Conservation (phyloP, 2,329 filamentous ascomycete genomes). For the Phoma herbarum region DNA sequence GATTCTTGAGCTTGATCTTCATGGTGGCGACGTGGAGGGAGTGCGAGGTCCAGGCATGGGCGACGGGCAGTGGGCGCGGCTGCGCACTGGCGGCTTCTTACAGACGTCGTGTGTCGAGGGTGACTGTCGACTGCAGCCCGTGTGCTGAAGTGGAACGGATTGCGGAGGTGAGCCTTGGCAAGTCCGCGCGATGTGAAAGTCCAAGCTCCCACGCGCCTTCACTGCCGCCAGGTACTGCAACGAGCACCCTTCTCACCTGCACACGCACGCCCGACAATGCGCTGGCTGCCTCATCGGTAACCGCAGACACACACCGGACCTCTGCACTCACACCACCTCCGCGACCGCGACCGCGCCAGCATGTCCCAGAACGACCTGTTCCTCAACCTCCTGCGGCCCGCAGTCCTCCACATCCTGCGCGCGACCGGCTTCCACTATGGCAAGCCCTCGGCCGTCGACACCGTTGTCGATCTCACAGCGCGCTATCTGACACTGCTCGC, state of each 20-base stretch:
- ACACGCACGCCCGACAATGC: conserved; percentile 32
- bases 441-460: conserved; percentile 82
- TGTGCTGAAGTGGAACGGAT: conserved; percentile 2
- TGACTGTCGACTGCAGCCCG: conserved; percentile 3
- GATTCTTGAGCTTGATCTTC: conserved; percentile 48
- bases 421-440: conserved; percentile 89
- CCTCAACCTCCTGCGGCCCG: conserved; percentile 84
- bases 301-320: conserved; percentile 29
- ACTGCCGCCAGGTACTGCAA: conserved; percentile 16
- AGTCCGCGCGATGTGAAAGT: conserved; percentile 25
- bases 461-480: conserved; percentile 84
- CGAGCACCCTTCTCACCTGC: conserved; percentile 7
- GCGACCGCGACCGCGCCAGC: conserved; percentile 27
- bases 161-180: conserved; percentile 30
- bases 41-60: background rate
- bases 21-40: conserved; percentile 20
- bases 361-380: conserved; percentile 61
- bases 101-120: background rate
- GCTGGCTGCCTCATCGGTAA: conserved; percentile 30
- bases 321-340: conserved; percentile 23
- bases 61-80: conserved; percentile 14
- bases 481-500: conserved; percentile 82
- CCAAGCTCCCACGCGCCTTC: conserved; percentile 32
- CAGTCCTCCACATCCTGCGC: conserved; percentile 88
- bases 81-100: conserved; percentile 11